A percentile compares a stretch with the other conserved stretches of the same genome.
Conservation (phyloP, 2,329 filamentous ascomycete genomes). For the Juglanconis juglandina region DNA sequence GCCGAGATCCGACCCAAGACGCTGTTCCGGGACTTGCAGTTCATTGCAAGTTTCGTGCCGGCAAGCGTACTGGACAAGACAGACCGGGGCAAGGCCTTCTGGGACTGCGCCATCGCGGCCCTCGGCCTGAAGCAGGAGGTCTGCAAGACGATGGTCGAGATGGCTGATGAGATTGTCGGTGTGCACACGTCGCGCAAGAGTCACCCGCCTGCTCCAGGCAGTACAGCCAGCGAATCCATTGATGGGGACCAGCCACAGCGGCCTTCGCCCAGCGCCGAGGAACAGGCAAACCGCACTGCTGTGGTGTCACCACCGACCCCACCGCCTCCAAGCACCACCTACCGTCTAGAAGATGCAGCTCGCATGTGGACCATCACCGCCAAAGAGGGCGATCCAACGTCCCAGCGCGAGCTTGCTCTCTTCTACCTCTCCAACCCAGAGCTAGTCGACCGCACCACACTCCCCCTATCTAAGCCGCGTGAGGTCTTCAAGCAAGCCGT, state of each 20-base stretch:
- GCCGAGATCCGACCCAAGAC: conserved; percentile 71
- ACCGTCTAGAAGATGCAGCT: conserved; percentile 76
- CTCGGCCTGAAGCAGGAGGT: conserved; percentile 85
- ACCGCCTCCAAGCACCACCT: conserved; percentile 53
- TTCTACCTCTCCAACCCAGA: conserved; percentile 92
- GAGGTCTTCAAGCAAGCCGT: conserved; percentile 90
- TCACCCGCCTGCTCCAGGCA: conserved; percentile 26
- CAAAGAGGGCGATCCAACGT: conserved; percentile 83
- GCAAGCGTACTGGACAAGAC: conserved; percentile 58
- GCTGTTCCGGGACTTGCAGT: conserved; percentile 77
- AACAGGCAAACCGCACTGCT: conserved; percentile 22
- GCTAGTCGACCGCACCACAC: conserved; percentile 72
- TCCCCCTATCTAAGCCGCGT: conserved; percentile 77
- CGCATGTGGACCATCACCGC: conserved; percentile 91
- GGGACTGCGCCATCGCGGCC: conserved; percentile 84
- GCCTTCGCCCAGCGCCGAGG: conserved; percentile 14
- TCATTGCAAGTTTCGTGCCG: conserved; percentile 65
- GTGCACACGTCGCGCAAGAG: conserved; percentile 60
- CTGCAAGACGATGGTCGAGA: conserved; percentile 72
- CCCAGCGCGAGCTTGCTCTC: conserved; percentile 88
- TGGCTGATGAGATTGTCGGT: conserved; percentile 52
- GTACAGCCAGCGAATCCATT: conserved; percentile 15
- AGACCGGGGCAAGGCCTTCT: conserved; percentile 74
- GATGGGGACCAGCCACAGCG: conserved; percentile 25
- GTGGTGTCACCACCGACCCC: conserved; percentile 39